A percentile compares a stretch with the other conserved stretches of the same genome.
phyloP scores from a whole-genome alignment of 192 early-diverging fungal species.

The Phycomyces blakesleeanus region DNA sequence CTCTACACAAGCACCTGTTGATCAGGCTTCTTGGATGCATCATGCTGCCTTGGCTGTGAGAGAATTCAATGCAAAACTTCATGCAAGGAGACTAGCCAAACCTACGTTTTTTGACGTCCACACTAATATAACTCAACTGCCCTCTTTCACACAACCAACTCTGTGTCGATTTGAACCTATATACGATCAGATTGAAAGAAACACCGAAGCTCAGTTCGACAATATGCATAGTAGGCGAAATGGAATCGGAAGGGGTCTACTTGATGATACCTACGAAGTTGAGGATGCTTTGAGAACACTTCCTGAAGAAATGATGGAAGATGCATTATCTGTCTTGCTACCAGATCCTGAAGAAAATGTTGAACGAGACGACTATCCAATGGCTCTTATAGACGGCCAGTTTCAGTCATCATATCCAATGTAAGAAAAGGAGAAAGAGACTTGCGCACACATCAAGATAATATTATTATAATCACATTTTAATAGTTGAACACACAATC shows the following conservation, averaged over 20 bases:
- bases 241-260: too few species aligned
- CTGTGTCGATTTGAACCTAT: constrained; percentile 30
- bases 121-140: constrained; percentile 55
- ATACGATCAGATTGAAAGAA: too few species aligned
- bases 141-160: constrained; percentile 44
- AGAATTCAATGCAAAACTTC: constrained; percentile 46
- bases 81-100: constrained; percentile 35
- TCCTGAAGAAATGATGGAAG: too few species aligned
- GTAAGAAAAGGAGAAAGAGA: constrained; percentile 28
- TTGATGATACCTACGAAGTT: too few species aligned
- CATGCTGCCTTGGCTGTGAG: constrained; percentile 46
- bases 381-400: constrained; percentile 49
- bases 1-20: constrained; percentile 28
- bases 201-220: too few species aligned
- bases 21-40: constrained; percentile 50
- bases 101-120: constrained; percentile 53
- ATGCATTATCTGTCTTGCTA: too few species aligned
- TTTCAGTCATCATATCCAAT: constrained; percentile 45
- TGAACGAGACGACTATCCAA: constrained; percentile 29
- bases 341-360: too few species aligned
- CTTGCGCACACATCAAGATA: too few species aligned
- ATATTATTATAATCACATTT: too few species aligned
- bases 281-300: too few species aligned
- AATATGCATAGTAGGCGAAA: too few species aligned
- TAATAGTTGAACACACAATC: too few species aligned